Evolutionary conservation across 768 basidiomycete genomes (phyloP).

Genomic region (Boletales sp.): DNA sequence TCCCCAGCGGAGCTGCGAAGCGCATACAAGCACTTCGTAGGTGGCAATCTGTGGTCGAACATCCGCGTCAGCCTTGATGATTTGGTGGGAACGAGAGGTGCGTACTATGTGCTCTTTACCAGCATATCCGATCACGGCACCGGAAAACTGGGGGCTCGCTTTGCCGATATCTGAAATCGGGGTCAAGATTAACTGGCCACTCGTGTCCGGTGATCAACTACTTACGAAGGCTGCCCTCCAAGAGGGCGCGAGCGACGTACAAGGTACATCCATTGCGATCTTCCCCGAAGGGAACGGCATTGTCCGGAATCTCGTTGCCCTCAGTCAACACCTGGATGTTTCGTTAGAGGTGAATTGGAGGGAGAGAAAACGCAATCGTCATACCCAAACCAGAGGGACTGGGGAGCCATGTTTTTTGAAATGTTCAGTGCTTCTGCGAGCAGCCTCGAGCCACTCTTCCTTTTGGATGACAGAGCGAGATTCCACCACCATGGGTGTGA

Average conservation of each 20-base stretch:
- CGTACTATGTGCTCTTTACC: slow-evolving; percentile 34
- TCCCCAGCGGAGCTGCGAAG: slow-evolving; percentile 32
- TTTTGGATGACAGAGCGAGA: slow-evolving; percentile 17
- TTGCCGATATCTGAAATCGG: slow-evolving; percentile 31
- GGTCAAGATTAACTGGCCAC: neutral
- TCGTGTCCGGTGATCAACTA: neutral
- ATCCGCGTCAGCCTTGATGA: neutral
- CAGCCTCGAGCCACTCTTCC: slow-evolving; percentile 28
- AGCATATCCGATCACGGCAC: slow-evolving; percentile 31
- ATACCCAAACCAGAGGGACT: slow-evolving; percentile 32
- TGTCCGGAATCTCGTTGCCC: slow-evolving; percentile 30
- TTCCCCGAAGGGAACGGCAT: slow-evolving; percentile 32
- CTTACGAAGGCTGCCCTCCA: slow-evolving; percentile 31
- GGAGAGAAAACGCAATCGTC: neutral
- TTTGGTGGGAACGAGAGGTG: neutral
- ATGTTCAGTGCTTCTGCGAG: slow-evolving; percentile 28
- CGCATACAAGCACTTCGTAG: slow-evolving; percentile 36
- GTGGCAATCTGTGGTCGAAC: slow-evolving; percentile 20
- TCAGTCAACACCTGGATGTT: slow-evolving; percentile 25
- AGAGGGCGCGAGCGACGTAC: slow-evolving; percentile 30
- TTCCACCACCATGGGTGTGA: slow-evolving; percentile 12
- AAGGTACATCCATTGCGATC: slow-evolving; percentile 25
- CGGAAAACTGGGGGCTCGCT: slow-evolving; percentile 28
- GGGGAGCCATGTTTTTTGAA: slow-evolving; percentile 27
- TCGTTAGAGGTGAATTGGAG: neutral